Percentiles rank a stretch among this genome's conserved stretches.
Evolutionary conservation across 768 basidiomycete genomes (phyloP).

Genomic region (Hypholoma sublateritium): DNA sequence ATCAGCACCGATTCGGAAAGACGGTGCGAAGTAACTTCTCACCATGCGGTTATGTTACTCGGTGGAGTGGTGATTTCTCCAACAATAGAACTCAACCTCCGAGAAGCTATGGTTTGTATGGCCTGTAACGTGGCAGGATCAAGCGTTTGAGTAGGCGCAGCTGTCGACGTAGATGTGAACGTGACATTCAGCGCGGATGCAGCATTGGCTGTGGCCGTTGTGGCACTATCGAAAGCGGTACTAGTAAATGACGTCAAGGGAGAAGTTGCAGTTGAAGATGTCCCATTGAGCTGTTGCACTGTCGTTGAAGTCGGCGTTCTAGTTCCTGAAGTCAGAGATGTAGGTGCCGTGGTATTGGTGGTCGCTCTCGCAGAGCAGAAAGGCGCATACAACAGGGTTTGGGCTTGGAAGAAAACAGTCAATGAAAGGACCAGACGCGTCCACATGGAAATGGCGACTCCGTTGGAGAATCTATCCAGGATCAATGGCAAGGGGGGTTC

Average conservation of each 20-base stretch:
- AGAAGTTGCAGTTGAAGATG: not conserved
- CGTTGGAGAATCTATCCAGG: not conserved
- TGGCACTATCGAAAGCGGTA: too few relatives aligned
- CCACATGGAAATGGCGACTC: slow-evolving; percentile 6
- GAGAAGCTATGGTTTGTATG: slow-evolving; percentile 21
- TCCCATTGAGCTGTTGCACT: not conserved
- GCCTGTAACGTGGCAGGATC: slow-evolving; percentile 19
- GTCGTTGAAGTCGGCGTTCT: not conserved
- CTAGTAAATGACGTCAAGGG: not conserved
- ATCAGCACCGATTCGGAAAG: not conserved
- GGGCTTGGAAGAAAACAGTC: slow-evolving; percentile 14
- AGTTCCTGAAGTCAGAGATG: not conserved
- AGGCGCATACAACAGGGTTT: slow-evolving; percentile 13
- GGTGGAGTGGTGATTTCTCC: slow-evolving; percentile 28
- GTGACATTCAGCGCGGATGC: slow-evolving; percentile 1
- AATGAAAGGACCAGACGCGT: slow-evolving; percentile 13
- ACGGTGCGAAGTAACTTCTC: slow-evolving; percentile 2
- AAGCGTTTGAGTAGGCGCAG: slow-evolving; percentile 16
- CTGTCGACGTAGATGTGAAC: slow-evolving; percentile 6
- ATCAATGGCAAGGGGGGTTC: not conserved
- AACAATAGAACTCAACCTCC: slow-evolving; percentile 43
- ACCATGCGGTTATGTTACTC: slow-evolving; percentile 41
- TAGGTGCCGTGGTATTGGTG: not conserved
- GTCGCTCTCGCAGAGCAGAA: slow-evolving; percentile 3
- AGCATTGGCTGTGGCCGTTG: not conserved